phyloP scores from a whole-genome alignment of 305 asterid species.

The Solanum hybrid region DNA sequence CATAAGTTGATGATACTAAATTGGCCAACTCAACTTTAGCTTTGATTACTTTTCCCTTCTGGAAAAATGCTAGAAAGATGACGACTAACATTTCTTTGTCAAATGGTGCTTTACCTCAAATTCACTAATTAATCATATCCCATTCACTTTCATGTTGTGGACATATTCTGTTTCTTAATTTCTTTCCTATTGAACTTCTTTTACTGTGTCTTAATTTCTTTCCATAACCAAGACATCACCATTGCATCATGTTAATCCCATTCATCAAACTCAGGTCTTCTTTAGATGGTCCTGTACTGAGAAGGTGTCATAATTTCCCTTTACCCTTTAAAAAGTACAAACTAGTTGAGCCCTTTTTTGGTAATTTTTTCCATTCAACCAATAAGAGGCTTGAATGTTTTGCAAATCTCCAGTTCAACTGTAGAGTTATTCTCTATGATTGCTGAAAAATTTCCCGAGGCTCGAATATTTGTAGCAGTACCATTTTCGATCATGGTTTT shows the following conservation, averaged over 20 bases:
- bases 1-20: not conserved
- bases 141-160: not conserved
- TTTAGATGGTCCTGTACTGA: not conserved
- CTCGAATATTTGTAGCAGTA: no score
- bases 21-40: not conserved
- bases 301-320: not conserved
- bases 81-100: not conserved
- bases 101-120: not conserved
- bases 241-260: not conserved
- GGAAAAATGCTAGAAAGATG: not conserved
- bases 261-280: not conserved
- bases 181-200: not conserved
- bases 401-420: not conserved
- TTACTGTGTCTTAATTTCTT: not conserved
- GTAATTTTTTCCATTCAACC: not conserved
- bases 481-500: not conserved
- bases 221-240: not conserved
- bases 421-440: not conserved
- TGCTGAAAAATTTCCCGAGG: not conserved
- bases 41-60: not conserved
- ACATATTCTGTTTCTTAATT: no score
- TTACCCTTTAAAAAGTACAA: not conserved
- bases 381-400: not conserved
- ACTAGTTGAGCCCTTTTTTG: not conserved
- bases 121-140: not conserved